Base-by-base conservation (phyloP, 2,329 filamentous ascomycete genomes). In the Claviceps sp. region DNA sequence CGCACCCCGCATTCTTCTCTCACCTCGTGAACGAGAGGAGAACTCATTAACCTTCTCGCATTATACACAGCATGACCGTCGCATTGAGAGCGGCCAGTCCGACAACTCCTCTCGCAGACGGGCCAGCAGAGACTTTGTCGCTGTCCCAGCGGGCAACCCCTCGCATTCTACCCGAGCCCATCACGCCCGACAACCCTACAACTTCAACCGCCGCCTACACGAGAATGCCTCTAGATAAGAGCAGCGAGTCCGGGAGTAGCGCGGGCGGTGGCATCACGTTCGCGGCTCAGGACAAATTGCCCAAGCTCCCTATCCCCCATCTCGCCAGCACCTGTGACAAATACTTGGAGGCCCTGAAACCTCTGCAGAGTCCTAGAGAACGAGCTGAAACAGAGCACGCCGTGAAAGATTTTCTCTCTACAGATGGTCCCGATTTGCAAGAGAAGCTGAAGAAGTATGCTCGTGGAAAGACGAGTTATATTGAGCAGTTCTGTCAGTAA, bases 401-500 rank as follows among this genome's bases (percentile, higher is more conserved):
- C 0, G 84, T 95, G 0, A 75, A 84, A 11, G 89, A 95, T 34
- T 97, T 97, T 59, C 69, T 96, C 42, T 82, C 78, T 59, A 73
- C 76, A 0, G 90, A 96, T 56, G 93, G 93, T 0, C 87, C 86
- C 0, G 81, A 85, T 46, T 70, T 98, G 47, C 90, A 98, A 64
- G 88, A 93, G 55, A 90, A 85, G 67, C 70, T 97, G 52, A 93
- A 90, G 72, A 82, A 84, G 61, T 98, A 97, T 72, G 90, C 93
- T 8, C 82, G 81, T 48, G 89, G 86, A 45, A 91, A 90, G 70
- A 88, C 88, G 40, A 97, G 91, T 68, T 98, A 96, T 65, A 97
- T 98, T 61, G 93, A 97, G 65, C 93, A 98, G 62, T 98, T 98
- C 61, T 98, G 91, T 95, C 78, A 65, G 87, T 77, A 34, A 34